Evolutionary conservation across 768 basidiomycete genomes (phyloP), one percentile per base, ranked within the genome.

Genomic region (Mycena polygramma): DNA sequence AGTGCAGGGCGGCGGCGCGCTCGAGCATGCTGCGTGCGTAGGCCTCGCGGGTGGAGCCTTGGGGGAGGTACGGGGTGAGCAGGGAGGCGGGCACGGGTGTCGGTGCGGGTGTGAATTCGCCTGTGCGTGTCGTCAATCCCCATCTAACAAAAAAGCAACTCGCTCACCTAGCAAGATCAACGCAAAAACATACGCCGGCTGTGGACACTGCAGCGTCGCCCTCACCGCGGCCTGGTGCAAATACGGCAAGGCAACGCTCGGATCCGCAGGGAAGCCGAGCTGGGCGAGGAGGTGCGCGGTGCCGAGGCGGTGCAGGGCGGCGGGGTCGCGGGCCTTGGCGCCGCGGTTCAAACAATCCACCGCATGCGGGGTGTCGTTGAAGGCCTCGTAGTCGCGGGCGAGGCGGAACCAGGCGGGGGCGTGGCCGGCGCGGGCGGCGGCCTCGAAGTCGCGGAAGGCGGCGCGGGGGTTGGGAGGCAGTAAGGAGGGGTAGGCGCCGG

Each of bases 251-350:
- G 39, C 37, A 17, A 22, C 15, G 10, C 1, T 0, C 14, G 86
- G 78, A 58, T 88, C 85, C 5, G 86, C 74, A 2, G 85, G 81
- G 14, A 94, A 83, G 13, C 87, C 87, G 22, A 98, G 90, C 77
- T 99, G 97, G 39, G 95, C 96, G 75, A 96, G 87, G 11, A 98
- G 83, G 76, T 96, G 86, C 0, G 96, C 97, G 92, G 97, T 97
- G 1, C 95, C 97, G 83, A 99, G 87, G 0, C 97, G 91, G 57
- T 75, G 65, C 68, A 71, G 60, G 30, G 66, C 61, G 20, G 63
- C 43, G 7, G 53, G 57, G 52, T 95, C 94, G 41, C 88, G 89
- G 30, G 86, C 82, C 35, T 49, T 48, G 4, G 59, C 59, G 2
- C 59, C 59, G 11, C 59, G 59, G 13, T 48, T 49, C 0, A 60